Conservation (phyloP, 306 rosid genomes). For the Albizia julibrissin region DNA sequence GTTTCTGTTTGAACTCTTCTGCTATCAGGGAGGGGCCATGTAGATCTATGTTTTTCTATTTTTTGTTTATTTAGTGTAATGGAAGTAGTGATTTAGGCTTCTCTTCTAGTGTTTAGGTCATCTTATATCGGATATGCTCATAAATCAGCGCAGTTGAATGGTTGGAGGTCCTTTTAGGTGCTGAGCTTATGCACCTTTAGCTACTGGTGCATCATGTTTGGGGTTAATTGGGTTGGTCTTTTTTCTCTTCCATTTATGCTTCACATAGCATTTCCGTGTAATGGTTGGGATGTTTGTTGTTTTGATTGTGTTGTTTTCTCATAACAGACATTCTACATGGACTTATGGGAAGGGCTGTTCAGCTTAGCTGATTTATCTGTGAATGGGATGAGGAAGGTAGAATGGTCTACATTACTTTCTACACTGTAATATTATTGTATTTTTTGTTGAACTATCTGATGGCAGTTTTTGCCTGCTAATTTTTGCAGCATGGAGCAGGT, state of each 20-base stretch:
- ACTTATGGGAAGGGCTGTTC: slow-evolving; percentile 44
- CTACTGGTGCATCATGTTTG: slow-evolving; percentile 30
- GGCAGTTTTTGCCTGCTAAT: slow-evolving; percentile 14
- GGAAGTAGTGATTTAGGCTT: slow-evolving; percentile 34
- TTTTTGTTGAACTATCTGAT: background rate
- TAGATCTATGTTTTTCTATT: background rate
- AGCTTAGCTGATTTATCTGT: slow-evolving; percentile 42
- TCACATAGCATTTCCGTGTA: slow-evolving; percentile 19
- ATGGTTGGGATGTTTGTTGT: slow-evolving; percentile 45
- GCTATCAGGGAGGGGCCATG: slow-evolving; percentile 33
- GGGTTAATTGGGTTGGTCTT: slow-evolving; percentile 34
- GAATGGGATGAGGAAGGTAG: slow-evolving; percentile 53
- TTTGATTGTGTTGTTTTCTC: slow-evolving; percentile 52
- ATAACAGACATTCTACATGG: slow-evolving; percentile 55
- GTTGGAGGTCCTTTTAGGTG: slow-evolving; percentile 23
- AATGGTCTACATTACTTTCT: slow-evolving; percentile 29
- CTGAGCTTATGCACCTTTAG: slow-evolving; percentile 12
- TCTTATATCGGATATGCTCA: slow-evolving; percentile 29
- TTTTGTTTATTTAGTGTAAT: background rate
- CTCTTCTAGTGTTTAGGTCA: slow-evolving; percentile 28
- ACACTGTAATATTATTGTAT: background rate
- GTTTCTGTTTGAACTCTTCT: slow-evolving; percentile 29
- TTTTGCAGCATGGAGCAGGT: slow-evolving; percentile 43
- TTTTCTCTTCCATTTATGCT: slow-evolving; percentile 33
- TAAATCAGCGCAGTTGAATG: slow-evolving; percentile 10